Conservation (phyloP, 2,329 filamentous ascomycete genomes). For the Pezicula carpinea region DNA sequence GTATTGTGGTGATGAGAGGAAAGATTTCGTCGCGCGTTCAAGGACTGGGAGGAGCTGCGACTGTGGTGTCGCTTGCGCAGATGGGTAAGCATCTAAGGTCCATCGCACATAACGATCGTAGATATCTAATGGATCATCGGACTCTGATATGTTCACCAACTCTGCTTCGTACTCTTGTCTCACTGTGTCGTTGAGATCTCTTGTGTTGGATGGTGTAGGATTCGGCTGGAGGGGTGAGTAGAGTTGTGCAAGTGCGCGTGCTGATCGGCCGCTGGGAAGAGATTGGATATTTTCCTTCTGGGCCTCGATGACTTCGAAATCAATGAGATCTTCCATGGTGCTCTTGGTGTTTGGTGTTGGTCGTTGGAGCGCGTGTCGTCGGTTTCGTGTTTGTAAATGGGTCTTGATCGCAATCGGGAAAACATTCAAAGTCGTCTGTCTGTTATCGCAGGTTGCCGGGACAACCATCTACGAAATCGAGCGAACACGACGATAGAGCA, state of each 20-base stretch:
- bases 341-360: constrained; percentile 3
- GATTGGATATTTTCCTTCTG: constrained; percentile 99
- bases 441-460: too few relatives aligned
- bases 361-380: constrained; percentile 9
- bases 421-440: too few relatives aligned
- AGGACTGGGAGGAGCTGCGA: constrained; percentile 87
- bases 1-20: constrained; percentile 81
- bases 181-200: constrained; percentile 73
- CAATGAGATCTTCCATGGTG: constrained; percentile 49
- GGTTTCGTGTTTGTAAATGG: constrained; percentile 5
- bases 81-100: constrained; percentile 93
- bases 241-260: constrained; percentile 78
- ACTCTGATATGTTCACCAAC: constrained; percentile 71
- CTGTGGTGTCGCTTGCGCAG: constrained; percentile 83
- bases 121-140: constrained; percentile 90
- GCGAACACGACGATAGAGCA: too few relatives aligned
- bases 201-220: constrained; percentile 66
- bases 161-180: constrained; percentile 85
- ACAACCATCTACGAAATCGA: too few relatives aligned
- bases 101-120: constrained; percentile 97
- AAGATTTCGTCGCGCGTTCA: constrained; percentile 87
- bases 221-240: constrained; percentile 66
- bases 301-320: constrained; percentile 90
- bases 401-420: too few relatives aligned
- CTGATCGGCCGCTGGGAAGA: constrained; percentile 81